phyloP scores from a whole-genome alignment of 1,139 yeast genomes.

The Candida mesenterica region DNA sequence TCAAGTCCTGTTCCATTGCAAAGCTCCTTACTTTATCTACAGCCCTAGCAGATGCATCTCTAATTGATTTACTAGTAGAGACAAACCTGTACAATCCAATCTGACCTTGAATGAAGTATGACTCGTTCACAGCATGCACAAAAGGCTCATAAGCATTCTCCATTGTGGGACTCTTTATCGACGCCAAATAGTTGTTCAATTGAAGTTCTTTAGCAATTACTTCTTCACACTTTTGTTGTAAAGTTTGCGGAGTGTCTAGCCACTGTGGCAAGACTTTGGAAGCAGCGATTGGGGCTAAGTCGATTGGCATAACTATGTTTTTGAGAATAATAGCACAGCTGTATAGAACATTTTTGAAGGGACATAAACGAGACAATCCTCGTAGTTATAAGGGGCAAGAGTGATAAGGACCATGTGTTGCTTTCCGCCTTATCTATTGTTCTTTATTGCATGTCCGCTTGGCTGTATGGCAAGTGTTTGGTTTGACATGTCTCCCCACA shows the following conservation, averaged over 20 bases:
- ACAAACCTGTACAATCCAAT: slow-evolving; percentile 68
- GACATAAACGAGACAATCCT: no score
- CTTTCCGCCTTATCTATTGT: no score
- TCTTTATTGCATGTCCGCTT: no score
- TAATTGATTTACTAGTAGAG: slow-evolving; percentile 56
- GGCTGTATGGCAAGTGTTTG: no score
- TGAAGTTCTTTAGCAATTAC: slow-evolving; percentile 44
- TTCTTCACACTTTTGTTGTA: slow-evolving; percentile 41
- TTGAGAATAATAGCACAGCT: no score
- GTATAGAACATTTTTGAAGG: no score
- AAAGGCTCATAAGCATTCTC: slow-evolving; percentile 55
- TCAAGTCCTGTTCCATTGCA: slow-evolving; percentile 60
- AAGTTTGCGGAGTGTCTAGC: slow-evolving; percentile 56
- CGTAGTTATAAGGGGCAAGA: no score
- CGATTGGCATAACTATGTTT: not conserved
- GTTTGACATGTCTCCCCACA: no score
- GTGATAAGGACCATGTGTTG: no score
- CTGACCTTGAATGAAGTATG: slow-evolving; percentile 43
- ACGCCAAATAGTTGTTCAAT: slow-evolving; percentile 56
- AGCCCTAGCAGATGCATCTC: slow-evolving; percentile 70
- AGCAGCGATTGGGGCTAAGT: not conserved
- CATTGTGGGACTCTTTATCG: slow-evolving; percentile 49
- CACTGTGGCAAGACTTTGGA: slow-evolving; percentile 41
- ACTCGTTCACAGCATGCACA: slow-evolving; percentile 49
- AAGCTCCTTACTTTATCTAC: slow-evolving; percentile 55